Evolutionary conservation across 2,329 filamentous ascomycete genomes (phyloP), one percentile per base, ranked within the genome.

Genomic region (Paecilomyces formosus): DNA sequence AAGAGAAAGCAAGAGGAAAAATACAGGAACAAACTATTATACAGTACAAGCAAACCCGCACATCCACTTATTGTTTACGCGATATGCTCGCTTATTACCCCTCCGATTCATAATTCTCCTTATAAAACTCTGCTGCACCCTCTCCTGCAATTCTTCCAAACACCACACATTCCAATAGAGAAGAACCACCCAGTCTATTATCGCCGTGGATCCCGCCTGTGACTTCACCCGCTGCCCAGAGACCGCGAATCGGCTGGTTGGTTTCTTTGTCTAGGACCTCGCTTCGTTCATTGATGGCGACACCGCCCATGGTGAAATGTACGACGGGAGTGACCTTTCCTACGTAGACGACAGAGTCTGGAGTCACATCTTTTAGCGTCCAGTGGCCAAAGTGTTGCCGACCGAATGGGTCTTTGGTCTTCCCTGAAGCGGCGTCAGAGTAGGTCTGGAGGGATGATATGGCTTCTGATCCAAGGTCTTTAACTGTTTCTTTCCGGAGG

Each of bases 261-360:
- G 21, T 28, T 2, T 72, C 66, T 7, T 67, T 66, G 5, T 74
- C 70, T 12, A 88, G 64, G 0, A 87, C 79, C 61, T 81, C 78
- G 0, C 79, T 77, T 52, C 78, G 73, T 6, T 80, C 73, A 63
- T 84, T 81, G 62, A 87, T 83, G 2, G 81, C 74, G 0, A 81
- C 84, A 0, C 85, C 85, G 3, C 85, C 85, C 85, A 88, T 88
- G 1, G 85, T 87, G 64, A 87, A 88, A 65, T 88, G 85, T 1
- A 84, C 78, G 0, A 87, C 82, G 0, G 85, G 85, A 3, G 85
- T 88, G 1, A 88, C 82, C 1, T 69, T 77, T 0, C 85, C 85
- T 0, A 86, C 69, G 60, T 82, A 85, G 0, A 87, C 74, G 28
- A 82, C 76, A 3, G 81, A 76, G 0, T 85, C 81, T 0, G 76